These are phyloP conservation scores for Fusarium compactum DNA, from an alignment of 2,329 filamentous ascomycete genomes.

Conservation along the genomic window DNA sequence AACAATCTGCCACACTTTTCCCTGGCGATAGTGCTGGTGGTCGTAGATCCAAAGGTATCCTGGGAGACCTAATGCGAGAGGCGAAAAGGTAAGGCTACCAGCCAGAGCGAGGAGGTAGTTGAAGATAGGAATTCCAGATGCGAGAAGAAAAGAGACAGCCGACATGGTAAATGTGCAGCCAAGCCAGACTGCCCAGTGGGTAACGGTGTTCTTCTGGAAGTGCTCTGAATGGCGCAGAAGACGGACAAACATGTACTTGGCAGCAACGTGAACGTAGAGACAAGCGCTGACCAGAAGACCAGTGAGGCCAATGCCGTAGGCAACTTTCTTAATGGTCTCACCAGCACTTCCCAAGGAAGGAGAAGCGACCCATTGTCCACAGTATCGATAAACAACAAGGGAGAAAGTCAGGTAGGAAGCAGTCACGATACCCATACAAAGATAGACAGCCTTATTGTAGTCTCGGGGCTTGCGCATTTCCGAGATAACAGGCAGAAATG, in stretches of 20 bases:
- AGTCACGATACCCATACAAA: constrained; percentile 43
- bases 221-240: constrained; percentile 54
- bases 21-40: constrained; percentile 25
- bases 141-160: constrained; percentile 38
- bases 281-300: constrained; percentile 49
- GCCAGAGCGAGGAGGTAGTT: constrained; percentile 52
- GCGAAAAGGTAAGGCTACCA: constrained; percentile 49
- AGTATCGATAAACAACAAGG: constrained; percentile 50
- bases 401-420: constrained; percentile 48
- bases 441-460: constrained; percentile 44
- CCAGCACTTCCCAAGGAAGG: constrained; percentile 49
- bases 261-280: constrained; percentile 54
- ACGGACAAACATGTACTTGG: constrained; percentile 57
- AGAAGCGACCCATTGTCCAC: constrained; percentile 47
- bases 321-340: constrained; percentile 49
- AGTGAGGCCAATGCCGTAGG: constrained; percentile 50
- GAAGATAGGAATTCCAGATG: constrained; percentile 44
- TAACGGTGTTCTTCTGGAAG: constrained; percentile 51
- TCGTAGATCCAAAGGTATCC: constrained; percentile 44
- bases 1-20: constrained; percentile 7
- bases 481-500: constrained; percentile 60
- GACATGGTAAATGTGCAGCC: constrained; percentile 46
- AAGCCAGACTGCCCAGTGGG: constrained; percentile 55
- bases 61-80: constrained; percentile 48
- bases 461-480: constrained; percentile 61